These are phyloP conservation scores for Papilionanthe hybrid DNA, from an alignment of 116 monocot species.

Conservation along the genomic window DNA sequence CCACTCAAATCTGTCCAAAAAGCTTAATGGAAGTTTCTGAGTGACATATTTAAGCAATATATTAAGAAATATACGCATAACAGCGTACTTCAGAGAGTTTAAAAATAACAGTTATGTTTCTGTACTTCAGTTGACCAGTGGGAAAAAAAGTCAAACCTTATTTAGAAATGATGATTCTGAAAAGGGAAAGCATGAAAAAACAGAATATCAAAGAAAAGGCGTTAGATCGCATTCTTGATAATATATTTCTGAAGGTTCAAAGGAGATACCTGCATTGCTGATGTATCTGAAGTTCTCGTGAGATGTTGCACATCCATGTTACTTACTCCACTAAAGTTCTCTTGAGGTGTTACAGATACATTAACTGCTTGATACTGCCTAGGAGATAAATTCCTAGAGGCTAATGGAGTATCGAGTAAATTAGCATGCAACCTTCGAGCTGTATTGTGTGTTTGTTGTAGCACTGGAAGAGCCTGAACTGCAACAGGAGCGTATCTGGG, in stretches of 20 bases:
- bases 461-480: constrained; percentile 62
- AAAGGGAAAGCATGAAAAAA: too few relatives aligned
- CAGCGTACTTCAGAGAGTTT: too few relatives aligned
- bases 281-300: constrained; percentile 13
- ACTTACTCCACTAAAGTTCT: not conserved
- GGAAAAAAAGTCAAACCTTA: too few relatives aligned
- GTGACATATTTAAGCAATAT: too few relatives aligned
- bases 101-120: too few relatives aligned
- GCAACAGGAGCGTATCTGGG: constrained; percentile 37
- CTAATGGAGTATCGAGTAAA: constrained; percentile 7
- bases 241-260: not conserved
- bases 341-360: not conserved
- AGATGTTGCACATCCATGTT: constrained; percentile 11
- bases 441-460: constrained; percentile 17
- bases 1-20: too few relatives aligned
- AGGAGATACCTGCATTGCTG: constrained; percentile 28
- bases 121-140: too few relatives aligned
- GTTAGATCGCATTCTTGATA: not conserved
- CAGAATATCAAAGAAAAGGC: not conserved
- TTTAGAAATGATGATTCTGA: too few relatives aligned
- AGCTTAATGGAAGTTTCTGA: too few relatives aligned
- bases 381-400: not conserved
- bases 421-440: constrained; percentile 20
- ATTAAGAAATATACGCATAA: too few relatives aligned
- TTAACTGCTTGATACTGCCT: constrained; percentile 11